A percentile compares a stretch with the other conserved stretches of the same genome.
Evolutionary conservation across 2,329 filamentous ascomycete species (phyloP).

Genomic region (Orbilia javanica): DNA sequence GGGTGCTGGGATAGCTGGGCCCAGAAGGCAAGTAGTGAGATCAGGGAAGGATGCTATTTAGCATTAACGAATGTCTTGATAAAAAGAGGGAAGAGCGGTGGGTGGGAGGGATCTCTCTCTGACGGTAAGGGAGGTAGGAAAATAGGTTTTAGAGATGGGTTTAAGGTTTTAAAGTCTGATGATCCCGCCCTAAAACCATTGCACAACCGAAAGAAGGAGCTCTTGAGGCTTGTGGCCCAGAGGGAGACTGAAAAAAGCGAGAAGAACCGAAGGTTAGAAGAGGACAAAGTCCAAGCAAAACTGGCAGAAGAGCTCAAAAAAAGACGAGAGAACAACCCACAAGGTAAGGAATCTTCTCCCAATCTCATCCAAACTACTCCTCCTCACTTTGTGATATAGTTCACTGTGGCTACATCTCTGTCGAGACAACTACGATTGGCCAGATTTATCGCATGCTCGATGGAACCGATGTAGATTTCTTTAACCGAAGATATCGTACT

Average conservation of each 20-base stretch:
- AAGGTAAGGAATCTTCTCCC: constrained; percentile 6
- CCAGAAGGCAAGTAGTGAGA: constrained; percentile 12
- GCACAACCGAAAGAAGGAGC: constrained; percentile 26
- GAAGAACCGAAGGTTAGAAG: constrained; percentile 2
- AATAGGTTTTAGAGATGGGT: neutral
- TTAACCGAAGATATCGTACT: constrained; percentile 48
- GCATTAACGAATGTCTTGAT: constrained; percentile 34
- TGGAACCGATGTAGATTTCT: constrained; percentile 35
- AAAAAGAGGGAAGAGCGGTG: constrained; percentile 16
- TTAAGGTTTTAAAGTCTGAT: constrained; percentile 11
- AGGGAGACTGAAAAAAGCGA: constrained; percentile 5
- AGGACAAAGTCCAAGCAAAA: constrained; percentile 21
- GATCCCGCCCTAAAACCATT: constrained; percentile 26
- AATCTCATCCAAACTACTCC: neutral
- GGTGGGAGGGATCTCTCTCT: constrained; percentile 29
- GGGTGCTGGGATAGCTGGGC: constrained; percentile 34
- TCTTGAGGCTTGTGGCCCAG: constrained; percentile 21
- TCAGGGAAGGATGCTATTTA: constrained; percentile 30
- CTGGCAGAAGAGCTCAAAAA: constrained; percentile 35
- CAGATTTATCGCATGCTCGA: constrained; percentile 31
- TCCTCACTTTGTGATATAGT: constrained; percentile 18
- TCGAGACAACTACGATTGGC: constrained; percentile 39
- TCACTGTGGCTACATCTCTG: constrained; percentile 32
- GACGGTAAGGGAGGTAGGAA: neutral
- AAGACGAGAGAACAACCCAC: constrained; percentile 39